phyloP scores from a whole-genome alignment of 116 monocot species.

The Phalaenopsis hybrid region DNA sequence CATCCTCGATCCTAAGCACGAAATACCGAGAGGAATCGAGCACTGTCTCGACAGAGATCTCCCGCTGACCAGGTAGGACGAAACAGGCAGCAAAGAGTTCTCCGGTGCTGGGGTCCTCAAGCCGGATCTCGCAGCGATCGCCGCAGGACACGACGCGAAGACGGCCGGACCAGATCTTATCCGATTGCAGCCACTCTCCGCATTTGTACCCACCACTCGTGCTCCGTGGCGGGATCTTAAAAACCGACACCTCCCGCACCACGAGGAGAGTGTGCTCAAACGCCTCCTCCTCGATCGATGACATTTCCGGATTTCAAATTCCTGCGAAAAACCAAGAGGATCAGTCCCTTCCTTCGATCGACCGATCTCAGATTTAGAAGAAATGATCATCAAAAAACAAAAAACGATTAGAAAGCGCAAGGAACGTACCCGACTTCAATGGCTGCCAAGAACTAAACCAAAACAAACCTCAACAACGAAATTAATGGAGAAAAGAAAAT shows the following conservation, averaged over 20 bases:
- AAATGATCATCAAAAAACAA: too few relatives aligned
- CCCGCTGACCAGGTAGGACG: slow-evolving; percentile 58
- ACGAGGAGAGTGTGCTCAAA: slow-evolving; percentile 96
- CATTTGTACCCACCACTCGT: slow-evolving; percentile 90
- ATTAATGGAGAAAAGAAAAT: too few relatives aligned
- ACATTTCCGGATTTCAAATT: not conserved
- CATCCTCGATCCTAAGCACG: slow-evolving; percentile 91
- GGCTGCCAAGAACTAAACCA: too few relatives aligned
- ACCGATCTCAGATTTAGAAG: not conserved
- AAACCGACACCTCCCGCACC: slow-evolving; percentile 91
- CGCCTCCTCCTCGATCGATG: slow-evolving; percentile 53
- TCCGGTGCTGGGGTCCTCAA: slow-evolving; percentile 85
- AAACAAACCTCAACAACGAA: too few relatives aligned
- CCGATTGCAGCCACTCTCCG: slow-evolving; percentile 95
- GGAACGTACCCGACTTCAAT: too few relatives aligned
- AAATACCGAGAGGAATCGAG: slow-evolving; percentile 93
- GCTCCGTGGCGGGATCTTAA: slow-evolving; percentile 87
- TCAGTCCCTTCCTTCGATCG: not conserved
- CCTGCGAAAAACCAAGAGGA: not conserved
- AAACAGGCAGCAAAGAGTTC: slow-evolving; percentile 95
- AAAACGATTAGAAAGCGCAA: too few relatives aligned
- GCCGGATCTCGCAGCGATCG: slow-evolving; percentile 85
- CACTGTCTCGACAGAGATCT: slow-evolving; percentile 75
- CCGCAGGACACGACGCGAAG: slow-evolving; percentile 93
- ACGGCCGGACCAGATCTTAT: slow-evolving; percentile 95